Evolutionary conservation across 2,329 filamentous ascomycete species (phyloP).

Genomic region (Alternaria arborescens): DNA sequence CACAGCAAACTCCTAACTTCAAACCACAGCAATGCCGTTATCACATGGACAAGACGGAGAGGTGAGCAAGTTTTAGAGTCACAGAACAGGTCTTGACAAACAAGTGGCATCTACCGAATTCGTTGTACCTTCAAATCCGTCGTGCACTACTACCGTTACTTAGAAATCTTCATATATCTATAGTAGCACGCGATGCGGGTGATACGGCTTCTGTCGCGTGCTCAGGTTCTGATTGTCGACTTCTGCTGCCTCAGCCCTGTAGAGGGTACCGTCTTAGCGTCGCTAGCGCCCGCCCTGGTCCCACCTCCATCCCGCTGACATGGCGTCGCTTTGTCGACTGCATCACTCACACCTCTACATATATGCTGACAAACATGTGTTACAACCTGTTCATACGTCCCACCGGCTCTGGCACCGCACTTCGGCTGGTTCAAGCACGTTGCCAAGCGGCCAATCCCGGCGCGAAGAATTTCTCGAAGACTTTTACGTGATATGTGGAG

Average conservation of each 20-base stretch:
- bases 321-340: slow-evolving; percentile 7
- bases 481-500: slow-evolving; percentile 46
- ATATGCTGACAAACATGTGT: not conserved
- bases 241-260: not conserved
- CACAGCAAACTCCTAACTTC: not conserved
- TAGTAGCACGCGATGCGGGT: not conserved
- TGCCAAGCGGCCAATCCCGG: slow-evolving; percentile 33
- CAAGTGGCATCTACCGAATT: not conserved
- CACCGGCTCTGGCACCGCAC: slow-evolving; percentile 5
- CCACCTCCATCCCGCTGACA: slow-evolving; percentile 10
- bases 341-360: slow-evolving; percentile 4
- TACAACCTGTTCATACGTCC: not conserved
- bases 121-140: not conserved
- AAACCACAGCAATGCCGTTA: not conserved
- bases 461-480: slow-evolving; percentile 38
- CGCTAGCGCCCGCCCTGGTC: slow-evolving; percentile 14
- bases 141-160: not conserved
- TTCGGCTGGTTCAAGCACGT: slow-evolving; percentile 21
- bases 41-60: not conserved
- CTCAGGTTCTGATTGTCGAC: not conserved
- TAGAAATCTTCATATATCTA: not conserved
- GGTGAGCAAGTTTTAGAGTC: not conserved
- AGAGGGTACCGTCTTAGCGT: not conserved
- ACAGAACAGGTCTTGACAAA: not conserved
- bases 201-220: slow-evolving; percentile 1